Conservation (phyloP, 192 early-diverging fungal genomes). For the Coemansia sp. region DNA sequence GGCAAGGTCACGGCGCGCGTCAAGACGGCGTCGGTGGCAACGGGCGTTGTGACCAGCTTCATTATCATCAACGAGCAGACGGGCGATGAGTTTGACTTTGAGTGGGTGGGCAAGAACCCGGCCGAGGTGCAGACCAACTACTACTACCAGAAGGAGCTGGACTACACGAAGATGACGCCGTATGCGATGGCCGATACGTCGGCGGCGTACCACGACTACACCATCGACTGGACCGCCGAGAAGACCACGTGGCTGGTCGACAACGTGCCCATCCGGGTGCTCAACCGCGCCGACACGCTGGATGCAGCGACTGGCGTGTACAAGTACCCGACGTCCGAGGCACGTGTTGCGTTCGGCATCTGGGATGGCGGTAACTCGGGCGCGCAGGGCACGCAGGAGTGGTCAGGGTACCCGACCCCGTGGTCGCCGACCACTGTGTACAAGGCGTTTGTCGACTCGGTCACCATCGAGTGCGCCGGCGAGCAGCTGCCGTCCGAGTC, state of each 20-base stretch:
- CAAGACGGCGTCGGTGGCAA: slow-evolving; percentile 53
- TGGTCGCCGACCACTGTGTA: slow-evolving; percentile 49
- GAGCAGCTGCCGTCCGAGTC: slow-evolving; percentile 7
- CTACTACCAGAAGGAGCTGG: slow-evolving; percentile 56
- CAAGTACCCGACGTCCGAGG: slow-evolving; percentile 53
- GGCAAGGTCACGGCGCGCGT: slow-evolving; percentile 59
- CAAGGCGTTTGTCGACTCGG: slow-evolving; percentile 56
- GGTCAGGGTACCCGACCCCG: slow-evolving; percentile 61
- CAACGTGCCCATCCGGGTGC: slow-evolving; percentile 50
- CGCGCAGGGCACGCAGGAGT: slow-evolving; percentile 54
- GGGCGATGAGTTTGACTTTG: slow-evolving; percentile 69
- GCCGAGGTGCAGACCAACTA: slow-evolving; percentile 63
- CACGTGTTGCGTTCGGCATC: slow-evolving; percentile 59
- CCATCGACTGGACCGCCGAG: slow-evolving; percentile 59
- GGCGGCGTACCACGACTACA: slow-evolving; percentile 57
- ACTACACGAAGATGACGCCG: slow-evolving; percentile 55
- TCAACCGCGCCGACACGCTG: slow-evolving; percentile 51
- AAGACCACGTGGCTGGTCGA: slow-evolving; percentile 60
- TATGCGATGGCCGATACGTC: slow-evolving; percentile 47
- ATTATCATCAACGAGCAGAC: slow-evolving; percentile 52
- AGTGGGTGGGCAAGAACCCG: slow-evolving; percentile 61
- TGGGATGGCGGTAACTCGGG: slow-evolving; percentile 65
- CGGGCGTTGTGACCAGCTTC: slow-evolving; percentile 60
- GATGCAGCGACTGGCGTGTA: slow-evolving; percentile 37
- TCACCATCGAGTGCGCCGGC: slow-evolving; percentile 52